Base-by-base conservation (phyloP, 768 basidiomycete genomes). In the Tulasnella sp. region DNA sequence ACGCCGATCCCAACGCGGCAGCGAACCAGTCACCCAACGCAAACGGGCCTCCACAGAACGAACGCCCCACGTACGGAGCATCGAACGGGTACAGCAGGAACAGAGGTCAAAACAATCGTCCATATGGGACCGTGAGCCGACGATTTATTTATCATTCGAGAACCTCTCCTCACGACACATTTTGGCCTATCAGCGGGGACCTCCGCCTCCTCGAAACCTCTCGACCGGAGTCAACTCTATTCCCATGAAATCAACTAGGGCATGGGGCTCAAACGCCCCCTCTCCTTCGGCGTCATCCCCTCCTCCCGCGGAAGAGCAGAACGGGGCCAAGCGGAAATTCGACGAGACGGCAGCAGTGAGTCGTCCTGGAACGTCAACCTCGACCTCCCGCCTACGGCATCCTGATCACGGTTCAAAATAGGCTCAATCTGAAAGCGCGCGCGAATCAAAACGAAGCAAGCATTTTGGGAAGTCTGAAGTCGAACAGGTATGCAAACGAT, bases 311-410 rank as follows among this genome's bases (percentile, higher is more conserved):
- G 42, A 34, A 37, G 39, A 36, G 19, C 35, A 73, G 42, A 75
- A 71, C 40, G 65, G 69, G 8, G 72, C 67, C 35, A 73, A 75
- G 74, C 62, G 68, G 19, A 76, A 75, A 59, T 59, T 59, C 16
- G 72, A 75, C n/a, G 66, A 47, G 11, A n/a, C 22, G n/a, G 67
- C 22, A 22, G 70, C 22, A 16, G 4, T 22, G 9, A 35, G 29
- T 62, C 8, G 12, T 26, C 26, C 4, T 59, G 3, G 22, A 22
- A 52, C n/a, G 14, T 29, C 22, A 59, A 4, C 9, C 22, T 59
- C 4, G 52, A n/a, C n/a, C n/a, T n/a, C n/a, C n/a, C n/a, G n/a
- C n/a, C n/a, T 59, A 1, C 5, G 11, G 29, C 52, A 8, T 40
- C 5, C 26, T 59, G 7, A 59, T 59, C n/a, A n/a, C 11, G 11